phyloP scores from a whole-genome alignment of 2,329 filamentous ascomycete species.

The Scolecobasidium constrictum region DNA sequence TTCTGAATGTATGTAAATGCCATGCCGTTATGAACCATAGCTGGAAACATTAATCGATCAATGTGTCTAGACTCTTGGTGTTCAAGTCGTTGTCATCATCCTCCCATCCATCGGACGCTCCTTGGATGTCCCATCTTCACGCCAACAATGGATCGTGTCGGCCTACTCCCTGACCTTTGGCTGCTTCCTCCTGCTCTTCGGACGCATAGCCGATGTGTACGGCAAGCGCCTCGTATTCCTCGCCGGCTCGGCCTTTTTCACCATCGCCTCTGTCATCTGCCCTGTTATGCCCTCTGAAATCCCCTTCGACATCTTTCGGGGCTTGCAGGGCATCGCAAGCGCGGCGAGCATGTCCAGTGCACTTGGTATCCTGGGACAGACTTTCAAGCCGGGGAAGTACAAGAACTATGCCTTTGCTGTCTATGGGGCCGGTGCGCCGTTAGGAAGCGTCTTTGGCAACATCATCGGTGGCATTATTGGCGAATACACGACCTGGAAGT shows the following conservation, averaged over 20 bases:
- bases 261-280: constrained; percentile 45
- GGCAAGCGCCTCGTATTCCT: constrained; percentile 57
- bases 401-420: constrained; percentile 62
- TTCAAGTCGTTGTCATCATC: constrained; percentile 51
- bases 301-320: constrained; percentile 55
- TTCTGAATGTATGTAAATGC: constrained; percentile 20
- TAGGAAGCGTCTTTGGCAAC: constrained; percentile 56
- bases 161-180: constrained; percentile 56
- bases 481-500: constrained; percentile 53
- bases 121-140: constrained; percentile 44
- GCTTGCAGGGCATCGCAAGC: constrained; percentile 55
- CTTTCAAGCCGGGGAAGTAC: constrained; percentile 54
- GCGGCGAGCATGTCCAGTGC: constrained; percentile 62
- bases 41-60: neutral
- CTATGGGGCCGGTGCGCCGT: constrained; percentile 52
- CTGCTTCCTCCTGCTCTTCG: constrained; percentile 58
- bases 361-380: constrained; percentile 57
- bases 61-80: constrained; percentile 45
- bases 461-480: constrained; percentile 52
- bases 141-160: constrained; percentile 57
- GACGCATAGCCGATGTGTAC: constrained; percentile 55
- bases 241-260: constrained; percentile 52
- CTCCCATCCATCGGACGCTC: constrained; percentile 49
- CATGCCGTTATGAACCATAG: neutral
- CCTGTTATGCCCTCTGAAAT: constrained; percentile 58